Evolutionary conservation across 495 filamentous ascomycete species (phyloP), one percentile per base, ranked within the genome.

Genomic region (Choiromyces venosus): DNA sequence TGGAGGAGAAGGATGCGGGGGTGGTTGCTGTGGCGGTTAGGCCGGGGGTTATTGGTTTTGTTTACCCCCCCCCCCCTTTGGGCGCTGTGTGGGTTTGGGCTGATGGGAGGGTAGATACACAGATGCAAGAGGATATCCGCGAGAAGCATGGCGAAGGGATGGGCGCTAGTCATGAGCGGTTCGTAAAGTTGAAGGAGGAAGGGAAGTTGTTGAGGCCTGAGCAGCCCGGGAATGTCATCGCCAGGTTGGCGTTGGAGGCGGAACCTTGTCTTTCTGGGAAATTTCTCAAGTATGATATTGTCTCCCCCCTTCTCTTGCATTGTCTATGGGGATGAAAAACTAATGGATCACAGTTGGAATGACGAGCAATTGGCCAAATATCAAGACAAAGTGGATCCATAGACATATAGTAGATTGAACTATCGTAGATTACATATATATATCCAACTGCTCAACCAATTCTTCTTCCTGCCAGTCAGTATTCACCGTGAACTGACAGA

Each of bases 101-200:
- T 77, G 14, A 76, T n/a, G 37, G 29, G 65, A 37, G 38, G 37
- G 89, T 95, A 37, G 91, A 97, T 80, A 99, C 95, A 2, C 91
- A 93, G 56, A 99, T 99, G 95, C 95, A 97, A 82, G 87, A 87
- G 66, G 88, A 90, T 66, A 85, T 99, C 42, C 85, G 95, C 71
- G 90, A 94, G 56, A 85, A 88, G 68, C 92, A 94, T 78, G 81
- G 83, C 39, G 81, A 82, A 0, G 85, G 82, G 29, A 91, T 98
- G 90, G 85, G 83, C 84, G 35, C 85, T 89, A 68, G 86, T 90
- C 73, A 87, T 72, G 83, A 86, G n/a, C 90, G 87, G 78, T 97
- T 97, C 80, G 84, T 85, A 21, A 84, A 82, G 5, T 86, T 92
- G 71, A 86, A 94, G 80, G 85, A 87, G 79, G 82, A 84, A 6